These are phyloP conservation scores for Neurospora sp. DNA, from an alignment of 495 filamentous ascomycete species.

Conservation along the genomic window DNA sequence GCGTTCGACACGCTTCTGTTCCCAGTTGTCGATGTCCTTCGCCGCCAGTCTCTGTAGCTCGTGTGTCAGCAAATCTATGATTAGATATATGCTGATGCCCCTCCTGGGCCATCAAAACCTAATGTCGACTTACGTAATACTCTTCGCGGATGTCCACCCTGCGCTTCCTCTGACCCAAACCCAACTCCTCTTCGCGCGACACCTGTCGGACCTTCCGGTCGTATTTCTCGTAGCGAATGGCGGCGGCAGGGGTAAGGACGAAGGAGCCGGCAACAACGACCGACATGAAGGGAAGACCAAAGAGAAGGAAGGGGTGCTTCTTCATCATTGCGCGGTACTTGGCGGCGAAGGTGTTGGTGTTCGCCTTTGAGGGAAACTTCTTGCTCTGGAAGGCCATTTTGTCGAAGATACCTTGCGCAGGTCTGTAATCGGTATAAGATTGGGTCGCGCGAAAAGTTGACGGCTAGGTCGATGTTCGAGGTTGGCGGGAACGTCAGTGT, in stretches of 20 bases:
- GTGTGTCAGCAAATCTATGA: neutral
- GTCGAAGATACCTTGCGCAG: neutral
- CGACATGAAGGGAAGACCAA: slow-evolving; percentile 87
- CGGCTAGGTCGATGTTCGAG: neutral
- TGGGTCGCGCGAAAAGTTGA: neutral
- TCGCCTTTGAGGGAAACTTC: slow-evolving; percentile 53
- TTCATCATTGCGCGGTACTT: slow-evolving; percentile 61
- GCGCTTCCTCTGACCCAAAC: slow-evolving; percentile 59
- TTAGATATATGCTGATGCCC: neutral
- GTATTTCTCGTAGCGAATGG: slow-evolving; percentile 83
- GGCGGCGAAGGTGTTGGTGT: slow-evolving; percentile 55
- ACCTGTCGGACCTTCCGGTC: slow-evolving; percentile 78
- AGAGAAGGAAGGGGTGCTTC: slow-evolving; percentile 80
- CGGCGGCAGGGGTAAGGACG: slow-evolving; percentile 85
- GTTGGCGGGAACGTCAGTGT: neutral
- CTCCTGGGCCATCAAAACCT: neutral
- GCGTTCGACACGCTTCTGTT: slow-evolving; percentile 84
- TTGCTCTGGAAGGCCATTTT: slow-evolving; percentile 70
- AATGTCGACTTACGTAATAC: slow-evolving; percentile 66
- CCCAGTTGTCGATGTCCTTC: slow-evolving; percentile 93
- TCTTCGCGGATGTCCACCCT: slow-evolving; percentile 78
- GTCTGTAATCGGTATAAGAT: neutral
- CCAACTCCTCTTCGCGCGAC: slow-evolving; percentile 73
- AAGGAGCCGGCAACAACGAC: slow-evolving; percentile 94
- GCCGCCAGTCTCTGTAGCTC: slow-evolving; percentile 65